A percentile compares a stretch with the other conserved stretches of the same genome.
Evolutionary conservation across 352 stramenopile genomes (phyloP).

Genomic region (Globisporangium orthogonon): DNA sequence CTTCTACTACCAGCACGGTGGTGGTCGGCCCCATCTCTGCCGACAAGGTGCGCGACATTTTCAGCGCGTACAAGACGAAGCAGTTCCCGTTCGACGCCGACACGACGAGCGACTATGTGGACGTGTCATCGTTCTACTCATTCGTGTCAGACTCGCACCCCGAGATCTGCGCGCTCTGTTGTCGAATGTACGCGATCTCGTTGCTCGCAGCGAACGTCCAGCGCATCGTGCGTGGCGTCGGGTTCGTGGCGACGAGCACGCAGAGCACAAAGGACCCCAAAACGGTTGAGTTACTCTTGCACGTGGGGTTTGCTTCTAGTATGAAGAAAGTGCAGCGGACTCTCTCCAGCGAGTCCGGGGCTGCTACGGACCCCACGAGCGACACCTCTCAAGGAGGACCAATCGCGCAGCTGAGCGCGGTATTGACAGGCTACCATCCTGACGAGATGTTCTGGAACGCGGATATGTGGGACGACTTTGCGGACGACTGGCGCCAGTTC

Average conservation of each 20-base stretch:
- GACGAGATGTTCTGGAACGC: conserved; percentile 49
- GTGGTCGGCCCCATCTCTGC: conserved; percentile 18
- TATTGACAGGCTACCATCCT: conserved; percentile 17
- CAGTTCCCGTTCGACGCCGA: conserved; percentile 71
- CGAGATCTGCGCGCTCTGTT: conserved; percentile 76
- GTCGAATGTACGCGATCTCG: conserved; percentile 62
- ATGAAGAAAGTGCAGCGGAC: conserved; percentile 16
- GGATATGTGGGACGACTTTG: conserved; percentile 49
- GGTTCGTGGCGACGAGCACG: conserved; percentile 45
- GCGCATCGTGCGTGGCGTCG: conserved; percentile 51
- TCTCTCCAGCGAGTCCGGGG: neutral
- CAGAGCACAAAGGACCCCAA: conserved; percentile 40
- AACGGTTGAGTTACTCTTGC: conserved; percentile 52
- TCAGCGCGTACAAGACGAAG: conserved; percentile 54
- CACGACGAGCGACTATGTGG: conserved; percentile 66
- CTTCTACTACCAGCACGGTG: neutral
- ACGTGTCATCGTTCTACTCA: conserved; percentile 83
- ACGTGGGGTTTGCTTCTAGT: conserved; percentile 62
- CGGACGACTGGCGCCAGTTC: conserved; percentile 45
- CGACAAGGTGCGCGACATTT: conserved; percentile 33
- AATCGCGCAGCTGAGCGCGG: conserved; percentile 1
- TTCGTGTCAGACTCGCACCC: conserved; percentile 76
- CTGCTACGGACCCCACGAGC: neutral
- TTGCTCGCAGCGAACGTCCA: conserved; percentile 51
- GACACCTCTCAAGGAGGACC: conserved; percentile 1